Base-by-base conservation (phyloP, 805 yeast genomes). In the Nakazawaea wickerhamii region DNA sequence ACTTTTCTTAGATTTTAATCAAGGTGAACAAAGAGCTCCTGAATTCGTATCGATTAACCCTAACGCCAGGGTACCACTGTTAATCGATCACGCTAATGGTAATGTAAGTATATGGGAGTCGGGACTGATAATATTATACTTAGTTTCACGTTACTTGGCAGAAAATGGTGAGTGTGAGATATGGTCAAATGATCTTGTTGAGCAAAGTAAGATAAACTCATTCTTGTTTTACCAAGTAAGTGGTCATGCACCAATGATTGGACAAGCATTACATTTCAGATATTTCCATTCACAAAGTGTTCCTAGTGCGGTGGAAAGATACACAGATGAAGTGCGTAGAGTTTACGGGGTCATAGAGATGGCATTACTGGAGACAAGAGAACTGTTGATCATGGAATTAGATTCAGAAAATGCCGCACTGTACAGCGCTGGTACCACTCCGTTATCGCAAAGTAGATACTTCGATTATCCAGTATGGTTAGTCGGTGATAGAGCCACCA, bases 241-340 rank as follows among this genome's bases (percentile, higher is more conserved):
- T 4, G 97, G 98, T 5, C 97, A 89, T 59, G 95, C 97, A 0
- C 96, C 97, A n/a, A 90, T 90, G 95, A 85, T 90, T 53, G 97
- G 97, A 15, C 97, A 90, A 63, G 96, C 97, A 7, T 71, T 91
- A 52, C 97, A 91, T 66, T 91, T 90, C 67, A 74, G 90, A 55
- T 88, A 86, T 60, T 88, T 90, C 70, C 96, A 90, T 59, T 76
- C 90, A 5, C 82, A 82, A 47, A 81, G 81, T 41, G 88, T 90
- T 2, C 88, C 91, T 15, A 77, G 88, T 45, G 96, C 97, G 0
- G 86, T 90, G 17, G 95, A 87, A 53, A 70, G 96, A 56, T 90
- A 89, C 59, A 81, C 86, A 1, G 95, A 85, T 54, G 98, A 90
- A 64, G 96, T 90, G 19, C 72, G 96, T 55, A 70, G 98, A 49